Percentiles rank a stretch among this genome's conserved stretches.
Evolutionary conservation across 805 yeast species (phyloP).

Genomic region (Isabelozyma gotoi): DNA sequence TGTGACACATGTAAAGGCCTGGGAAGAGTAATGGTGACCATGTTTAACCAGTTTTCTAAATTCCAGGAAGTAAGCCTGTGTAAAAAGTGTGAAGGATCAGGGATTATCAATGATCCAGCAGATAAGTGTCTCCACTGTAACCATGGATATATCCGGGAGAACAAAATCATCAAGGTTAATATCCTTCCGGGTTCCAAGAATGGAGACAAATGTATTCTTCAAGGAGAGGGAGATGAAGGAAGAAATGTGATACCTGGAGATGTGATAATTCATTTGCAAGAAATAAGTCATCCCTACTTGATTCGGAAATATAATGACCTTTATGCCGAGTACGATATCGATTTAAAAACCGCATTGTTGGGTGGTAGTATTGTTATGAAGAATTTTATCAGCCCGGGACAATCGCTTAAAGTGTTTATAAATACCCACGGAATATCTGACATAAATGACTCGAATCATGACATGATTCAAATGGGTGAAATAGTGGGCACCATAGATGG

Average conservation of each 20-base stretch:
- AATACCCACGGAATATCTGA: slow-evolving; percentile 32
- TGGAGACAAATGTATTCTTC: slow-evolving; percentile 51
- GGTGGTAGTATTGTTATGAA: slow-evolving; percentile 50
- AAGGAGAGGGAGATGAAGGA: slow-evolving; percentile 69
- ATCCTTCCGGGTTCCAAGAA: slow-evolving; percentile 56
- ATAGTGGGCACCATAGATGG: slow-evolving; percentile 56
- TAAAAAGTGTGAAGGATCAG: slow-evolving; percentile 34
- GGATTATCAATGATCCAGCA: slow-evolving; percentile 19
- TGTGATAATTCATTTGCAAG: slow-evolving; percentile 54
- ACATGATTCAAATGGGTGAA: slow-evolving; percentile 32
- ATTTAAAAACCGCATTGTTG: slow-evolving; percentile 52
- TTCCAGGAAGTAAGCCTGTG: slow-evolving; percentile 33
- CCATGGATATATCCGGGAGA: slow-evolving; percentile 44
- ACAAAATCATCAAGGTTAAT: slow-evolving; percentile 51
- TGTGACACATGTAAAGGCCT: slow-evolving; percentile 44
- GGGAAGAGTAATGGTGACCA: slow-evolving; percentile 45
- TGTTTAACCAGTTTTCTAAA: slow-evolving; percentile 44
- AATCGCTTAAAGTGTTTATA: slow-evolving; percentile 26
- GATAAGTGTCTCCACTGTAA: slow-evolving; percentile 26
- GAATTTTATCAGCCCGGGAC: slow-evolving; percentile 32
- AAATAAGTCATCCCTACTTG: slow-evolving; percentile 36
- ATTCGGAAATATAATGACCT: slow-evolving; percentile 47
- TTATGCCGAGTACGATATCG: slow-evolving; percentile 44
- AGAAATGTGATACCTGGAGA: slow-evolving; percentile 63
- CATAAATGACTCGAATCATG: slow-evolving; percentile 11